Evolutionary conservation across 768 basidiomycete genomes (phyloP).

Genomic region (Lactifluus subvellereus): DNA sequence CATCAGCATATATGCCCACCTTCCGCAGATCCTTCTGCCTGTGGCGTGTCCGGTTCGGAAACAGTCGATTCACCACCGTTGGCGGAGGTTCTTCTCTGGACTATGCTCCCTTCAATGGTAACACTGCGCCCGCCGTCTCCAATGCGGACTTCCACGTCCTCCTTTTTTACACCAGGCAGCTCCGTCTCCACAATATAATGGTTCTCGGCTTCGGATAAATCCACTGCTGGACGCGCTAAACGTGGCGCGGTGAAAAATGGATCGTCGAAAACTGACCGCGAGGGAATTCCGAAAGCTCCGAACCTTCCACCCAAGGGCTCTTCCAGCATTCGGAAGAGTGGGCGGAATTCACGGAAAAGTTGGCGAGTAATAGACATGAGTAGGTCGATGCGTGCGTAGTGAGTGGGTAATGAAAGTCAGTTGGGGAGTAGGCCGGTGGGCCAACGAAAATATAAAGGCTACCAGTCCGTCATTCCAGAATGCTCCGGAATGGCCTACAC

Average conservation of each 20-base stretch:
- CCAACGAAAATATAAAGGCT: background rate
- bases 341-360: slow-evolving; percentile 64
- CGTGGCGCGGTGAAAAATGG: slow-evolving; percentile 39
- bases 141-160: slow-evolving; percentile 64
- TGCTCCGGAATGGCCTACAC: background rate
- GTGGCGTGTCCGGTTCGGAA: background rate
- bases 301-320: slow-evolving; percentile 51
- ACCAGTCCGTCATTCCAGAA: background rate
- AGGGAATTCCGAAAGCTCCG: slow-evolving; percentile 28
- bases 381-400: background rate
- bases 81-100: background rate
- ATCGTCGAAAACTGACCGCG: slow-evolving; percentile 43
- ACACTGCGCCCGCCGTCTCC: slow-evolving; percentile 65
- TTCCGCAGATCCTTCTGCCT: slow-evolving; percentile 1
- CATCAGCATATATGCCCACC: background rate
- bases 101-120: slow-evolving; percentile 63
- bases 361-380: slow-evolving; percentile 63
- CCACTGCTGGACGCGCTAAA: slow-evolving; percentile 49
- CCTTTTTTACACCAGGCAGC: slow-evolving; percentile 72
- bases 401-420: background rate
- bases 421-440: background rate
- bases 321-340: slow-evolving; percentile 70
- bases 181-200: slow-evolving; percentile 70
- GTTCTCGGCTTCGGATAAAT: slow-evolving; percentile 60
- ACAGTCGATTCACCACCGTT: background rate